Evolutionary conservation across 2,329 filamentous ascomycete species (phyloP), one percentile per base, ranked within the genome.

Genomic region (Aureobasidium sp.): DNA sequence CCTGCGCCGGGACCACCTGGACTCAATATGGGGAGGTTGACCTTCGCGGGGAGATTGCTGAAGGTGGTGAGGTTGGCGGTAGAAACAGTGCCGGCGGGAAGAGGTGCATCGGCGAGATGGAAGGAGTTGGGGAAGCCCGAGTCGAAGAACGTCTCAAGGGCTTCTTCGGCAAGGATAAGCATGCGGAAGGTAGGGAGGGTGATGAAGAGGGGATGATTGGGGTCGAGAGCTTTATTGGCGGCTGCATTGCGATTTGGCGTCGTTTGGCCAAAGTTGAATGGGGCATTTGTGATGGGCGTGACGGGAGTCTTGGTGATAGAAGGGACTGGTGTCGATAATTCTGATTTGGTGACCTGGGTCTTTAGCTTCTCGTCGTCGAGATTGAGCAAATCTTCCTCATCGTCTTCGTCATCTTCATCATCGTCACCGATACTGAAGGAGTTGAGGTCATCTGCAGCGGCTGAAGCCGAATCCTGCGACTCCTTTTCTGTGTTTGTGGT

Each of bases 161-260:
- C 87, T 78, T 99, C 96, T 75, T 99, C 96, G 50, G 96, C 96
- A 10, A 99, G 88, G 13, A 99, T 93, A 4, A 99, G 94, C 96
- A 99, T 99, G 70, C 96, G 92, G 86, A 99, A 99, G 0, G 96
- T 99, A 1, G 96, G 96, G 1, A 99, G 87, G 1, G 96, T 98
- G 74, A 99, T 98, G 77, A 98, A 93, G 0, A 99, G 87, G 9
- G 96, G 96, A 69, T 97, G 95, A 31, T 94, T 91, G 3, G 96
- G 96, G 76, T 99, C 95, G 5, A 99, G 87, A 0, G 96, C 96
- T 11, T 91, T 90, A 75, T 99, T 99, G 54, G 94, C 94, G 25
- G 92, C 88, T 75, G 94, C 90, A 1, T 91, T 90, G 73, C 90
- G 87, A 69, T 9, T 74, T 45, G 25, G 71, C 70, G 62, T 71